phyloP scores from a whole-genome alignment of 1,284 basidiomycete species.

The Puccinia triticina region DNA sequence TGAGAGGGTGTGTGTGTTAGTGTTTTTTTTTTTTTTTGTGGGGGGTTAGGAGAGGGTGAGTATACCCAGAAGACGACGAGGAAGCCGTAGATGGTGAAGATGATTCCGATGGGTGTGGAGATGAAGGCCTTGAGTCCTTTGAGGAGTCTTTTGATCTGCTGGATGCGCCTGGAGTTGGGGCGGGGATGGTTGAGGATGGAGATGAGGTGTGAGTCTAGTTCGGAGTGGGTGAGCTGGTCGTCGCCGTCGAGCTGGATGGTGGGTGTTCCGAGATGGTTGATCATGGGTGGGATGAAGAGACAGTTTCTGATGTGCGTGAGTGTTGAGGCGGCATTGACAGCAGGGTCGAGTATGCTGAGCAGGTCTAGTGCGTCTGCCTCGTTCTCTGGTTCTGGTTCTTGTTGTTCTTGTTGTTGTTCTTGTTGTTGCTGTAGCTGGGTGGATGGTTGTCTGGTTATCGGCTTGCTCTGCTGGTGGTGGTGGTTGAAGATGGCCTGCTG shows the following conservation, averaged over 20 bases:
- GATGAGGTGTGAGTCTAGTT: neutral
- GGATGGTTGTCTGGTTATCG: neutral
- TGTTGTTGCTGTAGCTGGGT: no score
- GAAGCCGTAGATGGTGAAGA: slow-evolving; percentile 43
- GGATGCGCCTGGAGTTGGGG: neutral
- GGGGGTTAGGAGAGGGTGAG: neutral
- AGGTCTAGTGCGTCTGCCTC: slow-evolving; percentile 32
- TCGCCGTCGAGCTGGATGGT: slow-evolving; percentile 12
- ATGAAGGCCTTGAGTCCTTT: slow-evolving; percentile 22
- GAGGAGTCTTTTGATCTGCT: neutral
- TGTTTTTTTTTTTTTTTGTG: neutral
- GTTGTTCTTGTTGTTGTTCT: no score
- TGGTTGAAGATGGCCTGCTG: neutral
- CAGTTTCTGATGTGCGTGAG: slow-evolving; percentile 47
- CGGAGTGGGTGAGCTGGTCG: no score
- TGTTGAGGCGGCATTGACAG: slow-evolving; percentile 45
- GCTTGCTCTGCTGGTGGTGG: neutral
- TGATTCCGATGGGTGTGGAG: slow-evolving; percentile 39
- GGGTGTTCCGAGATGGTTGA: slow-evolving; percentile 24
- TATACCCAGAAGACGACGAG: slow-evolving; percentile 50
- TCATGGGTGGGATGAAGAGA: slow-evolving; percentile 24
- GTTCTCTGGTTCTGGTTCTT: neutral
- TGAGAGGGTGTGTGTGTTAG: neutral
- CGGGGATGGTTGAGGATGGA: neutral
- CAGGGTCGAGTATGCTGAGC: slow-evolving; percentile 41